A percentile compares a stretch with the other conserved stretches of the same genome.
Evolutionary conservation across 306 rosid genomes (phyloP).

Genomic region (Vigna nakashimae): DNA sequence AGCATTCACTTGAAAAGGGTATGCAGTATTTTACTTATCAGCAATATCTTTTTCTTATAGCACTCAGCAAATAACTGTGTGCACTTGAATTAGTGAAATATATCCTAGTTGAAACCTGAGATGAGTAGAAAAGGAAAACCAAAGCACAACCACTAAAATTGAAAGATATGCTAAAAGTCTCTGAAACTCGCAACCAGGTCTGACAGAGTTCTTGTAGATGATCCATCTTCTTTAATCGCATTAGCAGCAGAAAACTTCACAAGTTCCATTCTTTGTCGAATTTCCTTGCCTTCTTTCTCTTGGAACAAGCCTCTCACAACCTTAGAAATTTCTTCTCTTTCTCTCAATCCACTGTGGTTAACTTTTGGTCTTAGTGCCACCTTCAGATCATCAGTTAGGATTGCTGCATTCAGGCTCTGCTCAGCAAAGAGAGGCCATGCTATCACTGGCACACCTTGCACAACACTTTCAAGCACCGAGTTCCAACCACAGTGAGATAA

Average conservation of each 20-base stretch:
- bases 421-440: conserved; percentile 54
- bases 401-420: conserved; percentile 38
- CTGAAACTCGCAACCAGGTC: conserved; percentile 33
- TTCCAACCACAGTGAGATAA: conserved; percentile 51
- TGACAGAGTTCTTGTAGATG: conserved; percentile 48
- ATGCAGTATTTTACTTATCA: no score
- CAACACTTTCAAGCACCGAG: conserved; percentile 45
- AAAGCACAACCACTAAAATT: not conserved
- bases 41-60: not conserved
- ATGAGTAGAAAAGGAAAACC: not conserved
- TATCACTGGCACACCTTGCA: conserved; percentile 39
- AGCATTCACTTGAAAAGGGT: no score
- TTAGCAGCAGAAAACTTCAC: conserved; percentile 41
- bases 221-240: conserved; percentile 38
- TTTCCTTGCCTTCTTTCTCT: conserved; percentile 42
- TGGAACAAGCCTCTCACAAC: conserved; percentile 37
- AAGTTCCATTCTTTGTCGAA: conserved; percentile 14
- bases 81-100: no score
- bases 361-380: conserved; percentile 52
- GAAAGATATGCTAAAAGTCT: not conserved
- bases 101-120: no score
- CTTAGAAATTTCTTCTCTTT: conserved; percentile 47
- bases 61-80: no score
- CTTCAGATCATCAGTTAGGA: conserved; percentile 26
- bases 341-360: conserved; percentile 33